Conservation (phyloP, 768 basidiomycete genomes). For the Lactarius quietus region DNA sequence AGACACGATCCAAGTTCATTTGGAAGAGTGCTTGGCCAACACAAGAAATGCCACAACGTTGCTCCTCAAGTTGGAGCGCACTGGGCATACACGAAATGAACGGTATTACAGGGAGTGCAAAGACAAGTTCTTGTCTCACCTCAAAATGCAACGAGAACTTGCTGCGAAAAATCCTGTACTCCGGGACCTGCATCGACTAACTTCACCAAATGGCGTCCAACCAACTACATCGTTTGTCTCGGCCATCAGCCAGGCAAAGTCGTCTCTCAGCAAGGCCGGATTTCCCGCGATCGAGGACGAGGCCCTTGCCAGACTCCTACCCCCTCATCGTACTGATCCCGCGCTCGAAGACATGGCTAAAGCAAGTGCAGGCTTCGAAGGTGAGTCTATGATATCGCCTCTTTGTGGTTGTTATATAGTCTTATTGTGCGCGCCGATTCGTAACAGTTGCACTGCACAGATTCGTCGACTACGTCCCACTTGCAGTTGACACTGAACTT, state of each 20-base stretch:
- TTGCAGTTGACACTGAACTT: constrained; percentile 20
- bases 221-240: neutral
- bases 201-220: neutral
- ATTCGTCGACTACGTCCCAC: constrained; percentile 22
- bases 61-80: constrained; percentile 18
- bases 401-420: neutral
- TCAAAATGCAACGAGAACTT: constrained; percentile 15
- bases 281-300: neutral
- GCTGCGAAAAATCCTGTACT: neutral
- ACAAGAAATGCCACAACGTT: neutral
- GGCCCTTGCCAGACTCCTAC: constrained; percentile 13
- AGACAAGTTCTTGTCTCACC: constrained; percentile 16
- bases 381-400: constrained; percentile 2
- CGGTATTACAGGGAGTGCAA: constrained; percentile 17
- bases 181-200: neutral
- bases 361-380: constrained; percentile 23
- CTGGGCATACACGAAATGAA: constrained; percentile 17
- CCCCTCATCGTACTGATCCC: neutral
- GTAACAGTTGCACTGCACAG: constrained; percentile 14
- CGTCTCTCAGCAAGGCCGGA: neutral
- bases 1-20: neutral
- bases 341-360: constrained; percentile 22
- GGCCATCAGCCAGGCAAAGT: neutral
- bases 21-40: neutral
- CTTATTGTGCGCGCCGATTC: neutral